Evolutionary conservation across 225 moss, liverwort and hornwort genomes (phyloP), one percentile per base, ranked within the genome.

Genomic region (Asterella californica): DNA sequence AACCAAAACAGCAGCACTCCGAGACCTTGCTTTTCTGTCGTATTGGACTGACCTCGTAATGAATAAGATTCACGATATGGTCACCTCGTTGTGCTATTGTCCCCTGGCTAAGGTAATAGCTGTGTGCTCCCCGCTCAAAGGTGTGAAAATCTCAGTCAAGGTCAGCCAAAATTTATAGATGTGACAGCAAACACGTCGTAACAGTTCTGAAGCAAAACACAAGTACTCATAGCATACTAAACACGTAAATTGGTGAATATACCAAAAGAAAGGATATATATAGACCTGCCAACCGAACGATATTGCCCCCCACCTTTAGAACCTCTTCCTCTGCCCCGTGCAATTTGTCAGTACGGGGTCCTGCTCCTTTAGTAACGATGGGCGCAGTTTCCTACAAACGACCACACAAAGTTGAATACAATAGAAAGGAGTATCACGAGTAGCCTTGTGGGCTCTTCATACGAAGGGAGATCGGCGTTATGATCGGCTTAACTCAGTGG

Each of bases 241-340:
- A n/a, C n/a, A 62, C 49, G 52, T 32, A 66, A 4, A 6, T 18
- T n/a, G 11, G 29, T 11, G 12, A 42, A 11, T 0, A 36, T n/a
- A n/a, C n/a, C n/a, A n/a, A n/a, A 0, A n/a, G 25, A 42, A 70
- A 83, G 93, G 97, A 99, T 99, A 99, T 99, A 87, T 99, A 99
- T 65, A 99, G 84, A 78, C 99, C 99, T 66, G 92, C 92, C 79
- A 99, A 83, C 74, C 99, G 89, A 78, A 99, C 90, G 68, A 87
- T 88, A 80, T 90, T 99, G 47, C 99, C 99, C 62, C 90, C 91
- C 53, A 94, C 92, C 81, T 86, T 92, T 66, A 95, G 84, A 63
- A 93, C 82, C 83, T 95, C 99, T 66, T 93, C 93, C 84, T 99
- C 99, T 64, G 95, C 92, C 86, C 85, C 81, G 50, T 92, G 91